These are phyloP conservation scores for Daedaleopsis sinensis DNA, from an alignment of 768 basidiomycete genomes.

Conservation along the genomic window DNA sequence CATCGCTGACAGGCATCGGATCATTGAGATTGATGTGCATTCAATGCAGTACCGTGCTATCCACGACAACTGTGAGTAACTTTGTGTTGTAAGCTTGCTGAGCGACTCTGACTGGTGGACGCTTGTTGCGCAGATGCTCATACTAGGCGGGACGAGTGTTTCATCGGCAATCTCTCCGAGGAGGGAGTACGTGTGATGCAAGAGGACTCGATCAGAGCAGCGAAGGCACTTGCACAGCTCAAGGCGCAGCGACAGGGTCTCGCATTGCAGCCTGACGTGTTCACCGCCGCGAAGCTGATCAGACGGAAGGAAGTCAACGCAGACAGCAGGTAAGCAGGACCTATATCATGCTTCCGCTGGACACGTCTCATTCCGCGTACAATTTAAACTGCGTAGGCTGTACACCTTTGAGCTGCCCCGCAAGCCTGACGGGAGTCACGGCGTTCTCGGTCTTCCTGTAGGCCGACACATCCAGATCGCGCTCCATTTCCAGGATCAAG, in stretches of 20 bases:
- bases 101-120: not conserved
- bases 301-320: slow-evolving; percentile 14
- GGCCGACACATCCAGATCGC: slow-evolving; percentile 26
- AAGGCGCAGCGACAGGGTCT: slow-evolving; percentile 22
- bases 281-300: slow-evolving; percentile 19
- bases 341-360: not conserved
- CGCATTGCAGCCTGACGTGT: slow-evolving; percentile 25
- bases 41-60: slow-evolving; percentile 24
- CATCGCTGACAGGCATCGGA: not conserved
- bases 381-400: slow-evolving; percentile 4
- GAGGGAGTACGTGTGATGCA: slow-evolving; percentile 23
- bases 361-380: not conserved
- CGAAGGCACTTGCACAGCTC: slow-evolving; percentile 14
- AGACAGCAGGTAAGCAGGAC: slow-evolving; percentile 17
- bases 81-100: not conserved
- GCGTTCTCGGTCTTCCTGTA: slow-evolving; percentile 23
- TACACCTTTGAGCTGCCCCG: slow-evolving; percentile 27
- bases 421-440: slow-evolving; percentile 15
- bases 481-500: slow-evolving; percentile 27
- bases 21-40: not conserved
- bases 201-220: slow-evolving; percentile 23
- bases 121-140: slow-evolving; percentile 18
- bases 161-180: slow-evolving; percentile 20
- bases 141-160: slow-evolving; percentile 21
- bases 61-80: slow-evolving; percentile 22